These are phyloP conservation scores for Claviceps fusiformis DNA, from an alignment of 2,329 filamentous ascomycete species.

Conservation along the genomic window DNA sequence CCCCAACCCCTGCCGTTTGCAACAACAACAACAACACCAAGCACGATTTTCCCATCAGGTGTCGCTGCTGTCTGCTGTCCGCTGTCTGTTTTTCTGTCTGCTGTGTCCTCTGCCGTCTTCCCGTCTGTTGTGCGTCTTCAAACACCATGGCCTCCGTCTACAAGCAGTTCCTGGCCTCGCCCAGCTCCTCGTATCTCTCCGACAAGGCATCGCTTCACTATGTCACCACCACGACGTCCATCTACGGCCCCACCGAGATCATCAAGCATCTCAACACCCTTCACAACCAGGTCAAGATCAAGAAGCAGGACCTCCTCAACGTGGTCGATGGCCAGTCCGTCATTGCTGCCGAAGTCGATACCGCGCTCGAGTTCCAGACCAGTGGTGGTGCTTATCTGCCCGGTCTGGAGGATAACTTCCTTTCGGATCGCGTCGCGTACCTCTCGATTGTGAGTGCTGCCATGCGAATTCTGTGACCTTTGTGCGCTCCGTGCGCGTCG, in stretches of 20 bases:
- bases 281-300: conserved; percentile 66
- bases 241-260: conserved; percentile 60
- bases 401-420: conserved; percentile 84
- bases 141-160: conserved; percentile 38
- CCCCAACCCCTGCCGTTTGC: neutral
- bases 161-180: conserved; percentile 57
- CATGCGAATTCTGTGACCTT: neutral
- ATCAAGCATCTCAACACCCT: conserved; percentile 66
- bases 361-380: conserved; percentile 65
- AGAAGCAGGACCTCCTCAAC: conserved; percentile 62
- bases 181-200: conserved; percentile 49
- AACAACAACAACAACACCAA: neutral
- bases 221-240: conserved; percentile 70
- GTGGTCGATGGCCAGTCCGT: conserved; percentile 57
- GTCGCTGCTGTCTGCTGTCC: too few species aligned
- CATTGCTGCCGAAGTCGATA: conserved; percentile 74
- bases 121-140: neutral
- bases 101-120: neutral
- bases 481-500: neutral
- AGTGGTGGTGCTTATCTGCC: conserved; percentile 81
- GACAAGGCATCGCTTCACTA: conserved; percentile 65
- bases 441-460: conserved; percentile 62
- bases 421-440: conserved; percentile 66
- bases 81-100: too few species aligned
- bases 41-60: too few species aligned